Evolutionary conservation across 345 rosid genomes (phyloP), one percentile per base, ranked within the genome.

Genomic region (Acer yangbiense): DNA sequence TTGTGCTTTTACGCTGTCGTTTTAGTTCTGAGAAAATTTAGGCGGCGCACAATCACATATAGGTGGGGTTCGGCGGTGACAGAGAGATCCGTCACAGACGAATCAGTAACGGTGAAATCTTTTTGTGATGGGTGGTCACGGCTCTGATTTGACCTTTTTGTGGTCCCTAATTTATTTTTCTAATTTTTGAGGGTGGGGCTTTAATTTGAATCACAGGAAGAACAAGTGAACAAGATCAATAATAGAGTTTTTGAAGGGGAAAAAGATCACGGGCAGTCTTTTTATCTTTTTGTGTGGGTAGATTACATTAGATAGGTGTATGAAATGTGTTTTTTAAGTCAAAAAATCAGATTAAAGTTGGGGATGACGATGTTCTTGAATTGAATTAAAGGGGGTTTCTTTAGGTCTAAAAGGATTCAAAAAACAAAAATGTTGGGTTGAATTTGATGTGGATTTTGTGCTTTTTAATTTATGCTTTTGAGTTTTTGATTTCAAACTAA

Each of bases 31-130:
- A 13, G 50, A 29, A 57, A 35, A 61, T 39, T 55, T 43, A 80
- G 73, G 73, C 73, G 76, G 76, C 73, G 73, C 76, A 71, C 68
- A 80, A 76, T 65, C 73, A 65, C 71, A 0, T 4, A 35, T 35
- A 64, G 75, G 75, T 48, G 48, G 61, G 60, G 20, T 43, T 52
- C 73, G 39, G 39, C 17, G 64, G 61, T 52, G 77, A 69, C 74
- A 65, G 27, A 43, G 55, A 3, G 14, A 41, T 11, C 43, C 3
- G 60, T 46, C 58, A 63, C 55, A 63, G 25, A 12, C 17, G 23
- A 63, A 74, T 73, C 58, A 41, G 12, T 1, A 41, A 41, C 8
- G 68, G 68, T 43, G 12, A 23, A 23, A 25, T 10, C 10, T 12
- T 55, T 48, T 9, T 69, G 17, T 2, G 3, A 8, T 21, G 14